Base-by-base conservation (phyloP, 2,329 filamentous ascomycete species). In the Nigrospora osmanthi region DNA sequence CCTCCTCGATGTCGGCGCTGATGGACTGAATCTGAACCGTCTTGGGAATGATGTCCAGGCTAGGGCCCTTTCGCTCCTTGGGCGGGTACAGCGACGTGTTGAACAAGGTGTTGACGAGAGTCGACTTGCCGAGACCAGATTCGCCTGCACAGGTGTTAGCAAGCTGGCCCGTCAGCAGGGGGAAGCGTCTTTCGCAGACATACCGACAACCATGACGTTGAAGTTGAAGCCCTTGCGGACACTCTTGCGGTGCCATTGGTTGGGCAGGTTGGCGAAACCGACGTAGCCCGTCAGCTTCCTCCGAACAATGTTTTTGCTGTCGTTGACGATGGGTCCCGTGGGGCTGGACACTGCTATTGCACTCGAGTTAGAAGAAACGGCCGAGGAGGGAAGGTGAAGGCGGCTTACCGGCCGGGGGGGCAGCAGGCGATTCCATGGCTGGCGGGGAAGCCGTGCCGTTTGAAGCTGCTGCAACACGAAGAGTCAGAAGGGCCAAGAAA, bases 221-320 rank as follows among this genome's bases (percentile, higher is more conserved):
- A 98, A 98, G 81, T 97, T 98, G 81, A 98, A 98, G 51, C 93
- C 93, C 73, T 98, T 98, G 66, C 93, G 89, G 62, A 98, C 93
- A 81, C 90, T 96, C 85, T 98, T 98, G 70, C 93, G 91, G 78
- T 98, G 93, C 93, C 93, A 98, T 73, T 98, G 93, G 75, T 98
- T 98, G 53, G 93, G 93, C 65, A 98, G 73, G 69, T 98, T 98
- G 68, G 93, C 93, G 64, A 98, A 98, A 55, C 93, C 93, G 61
- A 98, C 93, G 61, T 97, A 98, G 63, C 93, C 93, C 42, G 93
- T 97, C 65, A 98, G 76, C 78, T 98, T 98, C 70, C 93, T 83
- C 70, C 93, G 88, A 60, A 98, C 91, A 67, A 98, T 95, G 76
- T 98, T 97, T 70, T 84, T 84, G 77, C 85, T 85, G 61, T 89